Evolutionary conservation across 2,329 filamentous ascomycete species (phyloP).

Genomic region (Triangularia setosa): DNA sequence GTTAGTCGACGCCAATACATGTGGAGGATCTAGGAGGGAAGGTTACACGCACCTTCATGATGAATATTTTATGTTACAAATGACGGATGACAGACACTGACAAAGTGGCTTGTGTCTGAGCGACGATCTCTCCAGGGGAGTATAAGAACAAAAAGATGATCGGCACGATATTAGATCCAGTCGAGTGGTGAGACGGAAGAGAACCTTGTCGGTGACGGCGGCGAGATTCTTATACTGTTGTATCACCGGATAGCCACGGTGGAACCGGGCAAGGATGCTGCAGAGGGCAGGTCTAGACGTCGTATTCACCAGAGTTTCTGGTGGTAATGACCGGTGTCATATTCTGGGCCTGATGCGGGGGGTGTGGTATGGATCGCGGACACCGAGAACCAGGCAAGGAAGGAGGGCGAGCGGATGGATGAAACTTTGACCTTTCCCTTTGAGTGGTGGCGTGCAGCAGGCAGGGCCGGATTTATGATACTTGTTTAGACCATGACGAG

Average conservation of each 20-base stretch:
- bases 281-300: not conserved
- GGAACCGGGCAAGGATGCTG: not conserved
- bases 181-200: not conserved
- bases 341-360: not conserved
- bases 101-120: not conserved
- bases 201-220: not conserved
- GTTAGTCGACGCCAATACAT: not conserved
- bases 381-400: conserved; percentile 9
- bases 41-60: conserved; percentile 13
- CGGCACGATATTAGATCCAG: not conserved
- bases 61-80: not conserved
- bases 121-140: conserved; percentile 1
- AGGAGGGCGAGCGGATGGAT: not conserved
- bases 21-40: not conserved
- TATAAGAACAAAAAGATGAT: not conserved
- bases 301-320: not conserved
- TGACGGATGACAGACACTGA: not conserved
- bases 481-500: not conserved
- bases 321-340: conserved; percentile 11
- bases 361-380: not conserved
- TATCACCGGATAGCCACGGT: not conserved
- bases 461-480: not conserved
- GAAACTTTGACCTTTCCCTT: not conserved
- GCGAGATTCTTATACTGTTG: conserved; percentile 4
- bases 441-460: not conserved